Base-by-base conservation (phyloP, 352 stramenopile species). In the Peronospora belbahrii region DNA sequence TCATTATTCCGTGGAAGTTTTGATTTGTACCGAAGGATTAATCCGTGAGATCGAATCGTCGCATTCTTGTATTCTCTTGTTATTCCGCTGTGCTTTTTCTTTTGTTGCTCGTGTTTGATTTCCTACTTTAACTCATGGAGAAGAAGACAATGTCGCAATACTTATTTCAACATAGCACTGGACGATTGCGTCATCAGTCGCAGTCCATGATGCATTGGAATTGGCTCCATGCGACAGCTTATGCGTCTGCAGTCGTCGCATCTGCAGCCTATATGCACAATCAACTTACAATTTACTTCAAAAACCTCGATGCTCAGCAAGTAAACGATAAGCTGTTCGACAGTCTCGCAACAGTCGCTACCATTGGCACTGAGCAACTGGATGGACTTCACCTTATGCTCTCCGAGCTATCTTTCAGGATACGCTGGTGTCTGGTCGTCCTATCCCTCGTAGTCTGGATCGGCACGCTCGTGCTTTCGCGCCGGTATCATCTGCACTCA, bases 201-300 rank as follows among this genome's bases (percentile, higher is more conserved):
- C 59, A 49, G 31, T 61, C 50, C 8, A 48, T 72, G 22, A 46
- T 68, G 42, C 63, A 54, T n/a, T 88, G 77, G 77, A 88, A 62
- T 49, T 88, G 77, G 77, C 57, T 86, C 46, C 67, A 83, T 24
- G 77, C 77, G 5, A 88, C 71, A 9, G 63, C 74, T 28, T 86
- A 75, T 56, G 83, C 71, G 17, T 80, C 60, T 5, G 71, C 67
- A n/a, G 58, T 88, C 41, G 74, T 86, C 17, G 72, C 71, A 39
- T 83, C 74, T 31, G 50, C 70, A n/a, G 71, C 70, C 38, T 88
- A 88, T 58, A 73, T 85, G 56, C 74, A 88, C 59, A 60, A 44
- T 9, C 65, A 70, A 35, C 56, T 85, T 13, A 64, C 41, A 11
- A 30, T 60, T 22, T 80, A 77, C 52, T 69, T 74, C 42, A 56